These are phyloP conservation scores for Albizia julibrissin DNA, from an alignment of 306 rosid species.

Conservation along the genomic window DNA sequence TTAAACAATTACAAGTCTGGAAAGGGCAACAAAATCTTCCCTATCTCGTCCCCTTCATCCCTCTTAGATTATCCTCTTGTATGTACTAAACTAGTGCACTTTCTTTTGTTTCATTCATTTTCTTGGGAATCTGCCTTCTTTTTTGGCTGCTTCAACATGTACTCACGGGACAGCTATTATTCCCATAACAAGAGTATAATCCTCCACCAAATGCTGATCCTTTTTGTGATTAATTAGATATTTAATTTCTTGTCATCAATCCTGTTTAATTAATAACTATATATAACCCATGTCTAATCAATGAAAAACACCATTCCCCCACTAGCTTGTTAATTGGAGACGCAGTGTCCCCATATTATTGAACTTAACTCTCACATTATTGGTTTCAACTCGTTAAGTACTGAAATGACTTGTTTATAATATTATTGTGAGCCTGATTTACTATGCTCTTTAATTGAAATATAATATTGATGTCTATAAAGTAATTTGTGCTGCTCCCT, in stretches of 20 bases:
- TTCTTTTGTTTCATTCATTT: constrained; percentile 52
- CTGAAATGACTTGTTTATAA: neutral
- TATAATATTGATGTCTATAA: neutral
- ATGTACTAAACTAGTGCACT: constrained; percentile 40
- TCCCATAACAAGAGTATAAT: constrained; percentile 25
- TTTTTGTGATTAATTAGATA: neutral
- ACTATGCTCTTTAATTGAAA: constrained; percentile 17
- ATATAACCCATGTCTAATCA: constrained; percentile 21
- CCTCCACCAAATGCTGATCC: constrained; percentile 30
- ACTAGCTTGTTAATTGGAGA: constrained; percentile 27
- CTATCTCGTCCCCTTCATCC: constrained; percentile 23
- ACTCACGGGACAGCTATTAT: constrained; percentile 27
- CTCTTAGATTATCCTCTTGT: constrained; percentile 31
- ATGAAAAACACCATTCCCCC: constrained; percentile 31
- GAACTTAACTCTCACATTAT: neutral
- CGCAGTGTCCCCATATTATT: constrained; percentile 36
- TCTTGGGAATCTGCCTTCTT: constrained; percentile 39
- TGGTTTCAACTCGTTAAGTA: constrained; percentile 1
- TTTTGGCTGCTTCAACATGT: constrained; percentile 35
- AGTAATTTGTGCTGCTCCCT: constrained; percentile 15
- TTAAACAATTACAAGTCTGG: constrained; percentile 46
- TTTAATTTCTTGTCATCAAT: constrained; percentile 38
- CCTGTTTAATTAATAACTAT: neutral
- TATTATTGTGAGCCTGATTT: neutral
- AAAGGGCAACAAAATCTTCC: constrained; percentile 28